phyloP scores from a whole-genome alignment of 2,329 filamentous ascomycete genomes.

The Alternaria ethzedia region DNA sequence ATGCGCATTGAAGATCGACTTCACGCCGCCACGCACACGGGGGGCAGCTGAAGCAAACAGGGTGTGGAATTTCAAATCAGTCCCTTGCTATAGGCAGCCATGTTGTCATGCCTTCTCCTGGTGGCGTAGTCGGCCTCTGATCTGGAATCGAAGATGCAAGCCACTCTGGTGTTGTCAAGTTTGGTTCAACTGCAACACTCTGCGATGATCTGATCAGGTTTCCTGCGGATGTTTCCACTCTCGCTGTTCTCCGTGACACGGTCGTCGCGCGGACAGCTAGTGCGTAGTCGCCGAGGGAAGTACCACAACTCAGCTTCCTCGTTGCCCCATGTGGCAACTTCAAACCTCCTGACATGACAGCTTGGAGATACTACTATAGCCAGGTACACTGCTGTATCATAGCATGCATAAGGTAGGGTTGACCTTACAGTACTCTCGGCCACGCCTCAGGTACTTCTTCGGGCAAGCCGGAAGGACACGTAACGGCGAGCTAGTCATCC shows the following conservation, averaged over 20 bases:
- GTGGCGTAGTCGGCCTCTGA: neutral
- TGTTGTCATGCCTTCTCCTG: neutral
- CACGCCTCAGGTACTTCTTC: neutral
- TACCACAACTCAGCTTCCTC: neutral
- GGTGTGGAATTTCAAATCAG: neutral
- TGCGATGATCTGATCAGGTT: neutral
- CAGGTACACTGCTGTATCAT: neutral
- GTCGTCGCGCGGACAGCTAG: neutral
- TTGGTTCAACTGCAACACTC: neutral
- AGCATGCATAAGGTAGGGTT: neutral
- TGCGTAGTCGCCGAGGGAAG: neutral
- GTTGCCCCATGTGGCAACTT: neutral
- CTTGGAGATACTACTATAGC: neutral
- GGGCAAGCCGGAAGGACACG: conserved; percentile 1
- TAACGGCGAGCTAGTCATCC: conserved; percentile 6
- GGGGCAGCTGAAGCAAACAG: neutral
- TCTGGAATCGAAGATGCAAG: neutral
- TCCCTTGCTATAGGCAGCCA: neutral
- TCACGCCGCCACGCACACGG: neutral
- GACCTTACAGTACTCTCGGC: neutral
- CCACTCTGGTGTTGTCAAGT: neutral
- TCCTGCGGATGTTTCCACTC: neutral
- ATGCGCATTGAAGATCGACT: conserved; percentile 3
- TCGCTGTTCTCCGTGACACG: conserved; percentile 3
- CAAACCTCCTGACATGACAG: neutral